Base-by-base conservation (phyloP, 78 protist species). In the Dictyostelium purpureum region DNA sequence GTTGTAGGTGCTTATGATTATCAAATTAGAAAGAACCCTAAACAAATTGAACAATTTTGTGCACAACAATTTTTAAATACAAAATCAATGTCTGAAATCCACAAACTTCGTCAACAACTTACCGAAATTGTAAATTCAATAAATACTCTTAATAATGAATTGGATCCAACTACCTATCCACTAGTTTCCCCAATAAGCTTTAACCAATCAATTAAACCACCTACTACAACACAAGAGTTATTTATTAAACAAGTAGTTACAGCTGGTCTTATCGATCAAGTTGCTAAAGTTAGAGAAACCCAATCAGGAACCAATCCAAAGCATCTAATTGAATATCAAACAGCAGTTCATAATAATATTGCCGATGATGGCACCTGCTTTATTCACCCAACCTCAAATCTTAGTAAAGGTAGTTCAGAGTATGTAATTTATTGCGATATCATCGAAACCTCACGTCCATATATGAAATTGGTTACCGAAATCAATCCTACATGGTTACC, bases 401-500 rank as follows among this genome's bases (percentile, higher is more conserved):
- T 83, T 0, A n/a, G 49, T 52, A 54, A 65, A 16, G 71, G 11
- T 0, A 16, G 67, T 3, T 80, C 93, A 33, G 81, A 76, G 24
- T 93, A 19, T 45, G 79, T 93, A 5, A 35, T 73, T 26, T 93
- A 67, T 37, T 45, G 66, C 35, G 93, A 82, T 40, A 65, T 93
- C 16, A 85, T 67, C 38, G 78, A 59, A 51, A 83, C 92, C 40
- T 31, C 57, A 24, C 18, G 74, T 9, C 87, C 93, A 16, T 93
- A 85, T 66, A 93, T 93, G 96, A 80, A 78, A 37, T 37, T 79
- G 40, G 59, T 83, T 16, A 85, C 93, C 9, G 90, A 57, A 57
- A 66, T 93, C 1, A 79, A 93, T 31, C 96, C 96, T 43, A 10
- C 76, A 4, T 93, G 96, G 96, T 76, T 93, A 38, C 76, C 89